Base-by-base conservation (phyloP, 495 filamentous ascomycete species). In the Hyphodiscus hymeniophilus region DNA sequence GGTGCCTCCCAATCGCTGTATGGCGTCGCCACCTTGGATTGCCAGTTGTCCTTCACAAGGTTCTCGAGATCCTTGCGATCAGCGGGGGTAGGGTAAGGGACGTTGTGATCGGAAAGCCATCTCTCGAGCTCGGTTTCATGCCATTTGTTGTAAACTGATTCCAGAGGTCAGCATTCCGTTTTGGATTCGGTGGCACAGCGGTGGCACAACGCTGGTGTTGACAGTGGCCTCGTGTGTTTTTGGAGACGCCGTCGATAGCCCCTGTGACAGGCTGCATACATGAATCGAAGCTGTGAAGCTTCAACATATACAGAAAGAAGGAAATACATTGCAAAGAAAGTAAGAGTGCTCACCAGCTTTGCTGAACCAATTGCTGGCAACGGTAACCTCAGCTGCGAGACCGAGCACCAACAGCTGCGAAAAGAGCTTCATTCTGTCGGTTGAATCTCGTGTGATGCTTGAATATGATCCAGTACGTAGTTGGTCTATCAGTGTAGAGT, bases 61-160 rank as follows among this genome's bases (percentile, higher is more conserved):
- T 79, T 83, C 63, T 92, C 85, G 7, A 94, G 81, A 44, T 90
- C 82, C 51, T 84, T 87, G 58, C 88, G 85, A 60, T 92, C 87
- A n/a, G 88, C 82, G 13, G 85, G 81, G 4, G 76, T 80, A 21
- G 88, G 84, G 58, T 90, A 89, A 7, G 89, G 87, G 47, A 98
- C 77, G 64, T 94, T 77, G 67, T 98, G 80, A 57, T 98, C 92
- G 20, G 85, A 86, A 48, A 98, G 83, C 92, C 92, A 98, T 58
- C 92, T 77, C 71, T 98, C 91, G 10, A 98, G 77, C 72, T 98
- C 92, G 6, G 87, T 95, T 70, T 96, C 82, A 62, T 97, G 91
- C 92, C 92, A 98, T 63, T 91, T 96, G 71, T 96, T 95, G 76
- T 97, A 98, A 5, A 82, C 92, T 95, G 59, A 3, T 11, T n/a